Conservation (phyloP, 768 basidiomycete genomes). For the Tylopilus subfusipes region DNA sequence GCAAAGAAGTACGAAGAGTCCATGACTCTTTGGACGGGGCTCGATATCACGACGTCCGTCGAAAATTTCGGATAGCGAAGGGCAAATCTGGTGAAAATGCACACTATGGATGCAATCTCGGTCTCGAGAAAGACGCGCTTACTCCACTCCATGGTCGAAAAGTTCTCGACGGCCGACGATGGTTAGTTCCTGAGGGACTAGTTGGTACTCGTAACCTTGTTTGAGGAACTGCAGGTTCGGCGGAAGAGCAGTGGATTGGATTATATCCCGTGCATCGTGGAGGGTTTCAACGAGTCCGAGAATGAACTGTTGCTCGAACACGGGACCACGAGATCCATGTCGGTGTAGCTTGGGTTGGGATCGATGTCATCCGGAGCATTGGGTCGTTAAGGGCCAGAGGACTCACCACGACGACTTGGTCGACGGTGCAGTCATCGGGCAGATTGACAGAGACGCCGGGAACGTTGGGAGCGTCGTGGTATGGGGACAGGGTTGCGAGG, state of each 20-base stretch:
- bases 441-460: slow-evolving; percentile 29
- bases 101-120: neutral
- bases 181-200: slow-evolving; percentile 37
- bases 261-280: slow-evolving; percentile 19
- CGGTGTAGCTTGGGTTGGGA: slow-evolving; percentile 34
- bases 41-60: slow-evolving; percentile 17
- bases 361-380: neutral
- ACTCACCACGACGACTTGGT: slow-evolving; percentile 38
- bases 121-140: neutral
- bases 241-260: slow-evolving; percentile 31
- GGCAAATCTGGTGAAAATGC: slow-evolving; percentile 13
- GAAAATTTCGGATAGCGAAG: slow-evolving; percentile 22
- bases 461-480: slow-evolving; percentile 30
- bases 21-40: slow-evolving; percentile 25
- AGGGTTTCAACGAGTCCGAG: slow-evolving; percentile 34
- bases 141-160: slow-evolving; percentile 41
- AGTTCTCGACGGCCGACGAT: slow-evolving; percentile 36
- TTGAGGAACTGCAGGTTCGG: slow-evolving; percentile 35
- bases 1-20: slow-evolving; percentile 43
- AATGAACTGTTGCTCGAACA: slow-evolving; percentile 30
- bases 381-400: neutral
- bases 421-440: slow-evolving; percentile 37
- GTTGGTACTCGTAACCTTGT: slow-evolving; percentile 33
- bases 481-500: slow-evolving; percentile 38
- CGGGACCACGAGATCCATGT: slow-evolving; percentile 41